These are phyloP conservation scores for Rhodosporidiobolus odoratus DNA, from an alignment of 768 basidiomycete species.

Conservation along the genomic window DNA sequence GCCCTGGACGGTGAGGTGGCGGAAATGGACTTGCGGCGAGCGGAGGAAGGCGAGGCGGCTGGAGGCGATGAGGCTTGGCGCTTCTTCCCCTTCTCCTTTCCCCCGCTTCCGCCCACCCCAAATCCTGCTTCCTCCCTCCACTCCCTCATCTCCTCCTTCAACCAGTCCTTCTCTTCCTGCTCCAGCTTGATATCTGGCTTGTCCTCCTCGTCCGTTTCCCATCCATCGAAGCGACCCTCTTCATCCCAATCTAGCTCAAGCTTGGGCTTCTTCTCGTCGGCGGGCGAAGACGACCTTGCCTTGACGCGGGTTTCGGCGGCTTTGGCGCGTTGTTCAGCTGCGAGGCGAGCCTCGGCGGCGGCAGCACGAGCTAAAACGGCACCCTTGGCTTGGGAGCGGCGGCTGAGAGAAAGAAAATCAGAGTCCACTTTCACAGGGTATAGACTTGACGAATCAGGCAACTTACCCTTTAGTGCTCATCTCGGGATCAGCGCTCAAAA, in stretches of 20 bases:
- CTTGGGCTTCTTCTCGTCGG: neutral
- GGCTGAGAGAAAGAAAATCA: slow-evolving; percentile 1
- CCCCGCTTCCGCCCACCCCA: neutral
- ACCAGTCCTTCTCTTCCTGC: slow-evolving; percentile 3
- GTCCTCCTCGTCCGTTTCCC: slow-evolving; percentile 9
- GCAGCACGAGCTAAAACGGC: slow-evolving; percentile 12
- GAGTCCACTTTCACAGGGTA: neutral
- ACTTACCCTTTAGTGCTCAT: slow-evolving; percentile 28
- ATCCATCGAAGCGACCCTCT: neutral
- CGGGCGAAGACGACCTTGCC: neutral
- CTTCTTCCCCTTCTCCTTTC: neutral
- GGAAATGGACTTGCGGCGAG: neutral
- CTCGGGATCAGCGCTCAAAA: slow-evolving; percentile 12
- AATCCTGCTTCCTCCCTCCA: neutral
- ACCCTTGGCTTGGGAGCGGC: slow-evolving; percentile 4
- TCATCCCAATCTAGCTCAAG: neutral
- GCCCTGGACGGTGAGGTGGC: neutral
- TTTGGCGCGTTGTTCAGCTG: slow-evolving; percentile 1
- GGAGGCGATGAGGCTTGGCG: neutral
- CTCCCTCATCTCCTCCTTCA: slow-evolving; percentile 2
- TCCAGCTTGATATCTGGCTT: slow-evolving; percentile 7
- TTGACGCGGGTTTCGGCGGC: slow-evolving; percentile 1
- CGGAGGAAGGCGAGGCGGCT: neutral
- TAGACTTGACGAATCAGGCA: neutral
- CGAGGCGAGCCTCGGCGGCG: slow-evolving; percentile 12